phyloP scores from a whole-genome alignment of 805 yeast species.

The Blastobotrys peoriensis region DNA sequence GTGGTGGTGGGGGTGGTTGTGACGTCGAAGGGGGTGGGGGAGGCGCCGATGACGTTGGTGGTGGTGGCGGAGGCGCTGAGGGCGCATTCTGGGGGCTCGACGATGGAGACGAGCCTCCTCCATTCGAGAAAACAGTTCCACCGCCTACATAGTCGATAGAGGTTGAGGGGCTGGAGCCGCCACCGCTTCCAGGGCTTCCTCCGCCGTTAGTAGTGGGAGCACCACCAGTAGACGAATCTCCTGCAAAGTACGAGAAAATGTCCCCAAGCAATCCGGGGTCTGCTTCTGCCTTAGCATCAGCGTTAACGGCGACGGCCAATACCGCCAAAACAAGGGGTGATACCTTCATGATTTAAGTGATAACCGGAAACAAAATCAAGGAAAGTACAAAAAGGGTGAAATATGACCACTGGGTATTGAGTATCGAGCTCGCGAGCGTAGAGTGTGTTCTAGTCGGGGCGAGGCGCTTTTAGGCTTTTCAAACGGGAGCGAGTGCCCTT shows the following conservation, averaged over 20 bases:
- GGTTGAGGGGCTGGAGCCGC: too few species aligned
- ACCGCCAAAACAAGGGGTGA: not conserved
- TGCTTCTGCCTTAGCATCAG: not conserved
- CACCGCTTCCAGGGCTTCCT: too few species aligned
- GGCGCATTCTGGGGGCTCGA: not conserved
- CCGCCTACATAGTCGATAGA: not conserved
- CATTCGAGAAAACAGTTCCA: not conserved
- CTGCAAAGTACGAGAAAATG: not conserved
- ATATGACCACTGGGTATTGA: too few species aligned
- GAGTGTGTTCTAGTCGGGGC: too few species aligned
- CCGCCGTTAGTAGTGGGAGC: not conserved
- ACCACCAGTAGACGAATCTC: not conserved
- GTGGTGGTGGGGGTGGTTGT: not conserved
- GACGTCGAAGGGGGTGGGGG: not conserved
- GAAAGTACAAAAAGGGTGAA: too few species aligned
- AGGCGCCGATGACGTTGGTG: not conserved
- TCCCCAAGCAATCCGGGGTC: not conserved
- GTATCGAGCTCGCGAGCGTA: too few species aligned
- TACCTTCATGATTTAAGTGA: not conserved
- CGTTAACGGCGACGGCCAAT: not conserved
- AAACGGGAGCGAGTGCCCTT: too few species aligned
- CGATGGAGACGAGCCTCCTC: not conserved
- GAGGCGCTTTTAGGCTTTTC: too few species aligned
- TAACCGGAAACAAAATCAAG: too few species aligned
- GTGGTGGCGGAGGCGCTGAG: not conserved